Evolutionary conservation across 139 green algal species (phyloP).

Genomic region (Chlorella sorokiniana): DNA sequence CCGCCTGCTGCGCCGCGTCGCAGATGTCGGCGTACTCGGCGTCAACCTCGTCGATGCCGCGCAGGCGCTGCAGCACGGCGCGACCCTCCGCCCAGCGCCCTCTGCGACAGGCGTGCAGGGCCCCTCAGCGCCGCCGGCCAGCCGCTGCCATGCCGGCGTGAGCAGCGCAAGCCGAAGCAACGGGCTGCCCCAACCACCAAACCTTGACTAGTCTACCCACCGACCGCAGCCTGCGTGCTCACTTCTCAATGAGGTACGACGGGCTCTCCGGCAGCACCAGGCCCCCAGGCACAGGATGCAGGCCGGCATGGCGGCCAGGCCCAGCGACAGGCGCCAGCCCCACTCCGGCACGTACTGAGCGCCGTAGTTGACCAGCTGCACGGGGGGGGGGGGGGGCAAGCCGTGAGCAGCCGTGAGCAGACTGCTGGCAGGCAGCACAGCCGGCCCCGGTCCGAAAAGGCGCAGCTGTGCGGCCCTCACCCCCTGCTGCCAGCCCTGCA

Average conservation of each 20-base stretch:
- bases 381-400: neutral
- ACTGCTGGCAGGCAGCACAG: neutral
- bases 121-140: too few species aligned
- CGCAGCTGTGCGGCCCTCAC: neutral
- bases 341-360: neutral
- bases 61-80: constrained; percentile 22
- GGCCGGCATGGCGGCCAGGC: constrained; percentile 40
- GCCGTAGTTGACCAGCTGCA: constrained; percentile 34
- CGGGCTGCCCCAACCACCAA: too few species aligned
- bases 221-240: too few species aligned
- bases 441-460: neutral
- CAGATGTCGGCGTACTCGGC: constrained; percentile 27
- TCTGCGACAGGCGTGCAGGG: neutral
- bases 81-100: neutral
- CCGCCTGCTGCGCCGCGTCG: constrained; percentile 5
- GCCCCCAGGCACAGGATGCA: constrained; percentile 46
- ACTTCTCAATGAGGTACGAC: constrained; percentile 66
- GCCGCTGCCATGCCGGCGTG: too few species aligned
- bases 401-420: too few species aligned
- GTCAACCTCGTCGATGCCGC: constrained; percentile 20
- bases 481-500: neutral
- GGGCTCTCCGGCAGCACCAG: constrained; percentile 76
- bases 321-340: constrained; percentile 43
- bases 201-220: too few species aligned
- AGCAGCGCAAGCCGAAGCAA: too few species aligned